Evolutionary conservation across 345 rosid species (phyloP).

Genomic region (Physaria fendleri): DNA sequence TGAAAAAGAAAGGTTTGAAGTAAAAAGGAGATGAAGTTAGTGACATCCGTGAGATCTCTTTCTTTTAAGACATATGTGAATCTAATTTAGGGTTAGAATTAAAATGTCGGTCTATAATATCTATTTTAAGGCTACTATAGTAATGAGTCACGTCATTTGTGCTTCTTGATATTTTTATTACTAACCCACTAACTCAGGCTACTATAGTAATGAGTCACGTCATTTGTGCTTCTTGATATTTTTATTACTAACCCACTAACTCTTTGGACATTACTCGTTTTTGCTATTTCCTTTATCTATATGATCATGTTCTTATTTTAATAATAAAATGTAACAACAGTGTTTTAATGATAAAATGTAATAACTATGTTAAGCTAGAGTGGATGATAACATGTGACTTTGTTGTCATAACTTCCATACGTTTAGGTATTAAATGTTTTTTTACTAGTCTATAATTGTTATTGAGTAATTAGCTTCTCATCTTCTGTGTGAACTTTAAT

Average conservation of each 20-base stretch:
- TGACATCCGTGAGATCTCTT: slow-evolving; percentile 22
- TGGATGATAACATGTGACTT: neutral
- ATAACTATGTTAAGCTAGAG: too few species aligned
- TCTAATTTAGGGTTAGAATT: slow-evolving; percentile 24
- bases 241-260: slow-evolving; percentile 19
- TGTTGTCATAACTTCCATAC: neutral
- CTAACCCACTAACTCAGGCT: slow-evolving; percentile 20
- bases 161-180: slow-evolving; percentile 14
- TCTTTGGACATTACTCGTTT: neutral
- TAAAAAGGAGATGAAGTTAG: slow-evolving; percentile 12
- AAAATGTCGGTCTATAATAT: slow-evolving; percentile 27
- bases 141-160: slow-evolving; percentile 18
- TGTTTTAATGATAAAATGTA: neutral
- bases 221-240: slow-evolving; percentile 21
- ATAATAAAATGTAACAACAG: neutral
- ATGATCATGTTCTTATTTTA: neutral
- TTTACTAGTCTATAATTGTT: neutral
- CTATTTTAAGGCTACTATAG: slow-evolving; percentile 3
- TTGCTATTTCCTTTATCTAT: neutral
- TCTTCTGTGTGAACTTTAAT: neutral
- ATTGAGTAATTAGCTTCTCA: neutral
- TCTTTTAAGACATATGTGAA: slow-evolving; percentile 23
- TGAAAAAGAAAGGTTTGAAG: neutral
- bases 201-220: slow-evolving; percentile 14
- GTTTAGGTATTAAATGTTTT: neutral